Base-by-base conservation (phyloP, 129 eudicot species). In the Ambrosia trifida region DNA sequence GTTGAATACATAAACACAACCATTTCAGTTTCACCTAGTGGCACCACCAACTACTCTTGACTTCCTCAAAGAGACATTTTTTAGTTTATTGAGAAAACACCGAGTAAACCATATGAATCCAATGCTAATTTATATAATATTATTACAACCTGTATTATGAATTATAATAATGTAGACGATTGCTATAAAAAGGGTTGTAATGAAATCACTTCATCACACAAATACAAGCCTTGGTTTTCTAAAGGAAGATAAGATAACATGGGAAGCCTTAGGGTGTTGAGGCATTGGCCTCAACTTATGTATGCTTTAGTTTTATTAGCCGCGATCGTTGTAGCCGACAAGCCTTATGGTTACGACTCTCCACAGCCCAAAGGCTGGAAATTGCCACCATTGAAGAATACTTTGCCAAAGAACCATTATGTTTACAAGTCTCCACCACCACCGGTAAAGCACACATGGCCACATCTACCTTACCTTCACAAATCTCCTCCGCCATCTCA, bases 281-380 rank as follows among this genome's bases (percentile, higher is more conserved):
- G 80, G 74, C 74, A 17, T 40, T 66, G 77, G 72, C 81, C 81
- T 62, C 81, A 70, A 50, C 58, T 60, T 19, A 35, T 78, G 28
- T 61, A 36, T 62, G 66, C 47, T 62, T 51, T 78, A 38, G 77
- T 45, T 52, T 28, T 78, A 13, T 6, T 70, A 61, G 72, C 72
- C 61, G 63, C 72, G 11, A 31, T 50, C 12, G 66, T 46, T 64
- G 16, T 61, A 20, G 81, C 81, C 0, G 72, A 77, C 35, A 17
- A 75, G 10, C 76, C 81, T 19, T 78, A 70, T 18, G 20, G 36
- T 12, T 70, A 78, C 5, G 53, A 77, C 2, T 18, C 76, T 11
- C 76, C 76, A 38, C 47, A 10, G 11, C 46, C 76, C 4, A 28
- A 75, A 1, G 56, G 66, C 30, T 53, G 46, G 57, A 65, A 18